Base-by-base conservation (phyloP, 495 filamentous ascomycete species). In the Annulohypoxylon moriforme region DNA sequence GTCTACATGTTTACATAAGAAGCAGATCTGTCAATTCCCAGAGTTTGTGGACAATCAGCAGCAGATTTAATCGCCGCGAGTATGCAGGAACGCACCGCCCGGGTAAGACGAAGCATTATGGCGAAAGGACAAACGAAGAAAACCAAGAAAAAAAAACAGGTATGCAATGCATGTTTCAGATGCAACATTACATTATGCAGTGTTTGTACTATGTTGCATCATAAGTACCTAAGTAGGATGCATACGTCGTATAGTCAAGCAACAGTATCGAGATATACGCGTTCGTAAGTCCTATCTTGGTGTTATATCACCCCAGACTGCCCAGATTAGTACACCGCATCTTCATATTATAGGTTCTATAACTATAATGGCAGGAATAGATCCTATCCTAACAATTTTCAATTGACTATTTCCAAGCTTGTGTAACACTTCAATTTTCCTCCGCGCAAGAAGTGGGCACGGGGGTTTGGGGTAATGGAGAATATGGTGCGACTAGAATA, bases 141-240 rank as follows among this genome's bases (percentile, higher is more conserved):
- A 57, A 16, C 13, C 6, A 13, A 42, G 55, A 22, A 13, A 42
- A 55, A 44, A 46, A 25, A 52, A 29, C 3, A 16, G 36, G 53
- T 63, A 47, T 56, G 57, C 57, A 67, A 47, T 62, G 69, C 55
- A 69, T 62, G 60, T 68, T 62, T 60, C 16, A 25, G 25, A 69
- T 73, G 70, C 65, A 66, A 73, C 49, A 47, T 73, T 44, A 4
- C 40, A 56, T 73, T 58, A 71, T 67, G 68, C 49, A 67, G 16
- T 18, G 0, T 25, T 64, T 50, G 38, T 52, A 46, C 56, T n/a
- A 68, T 58, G 60, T 65, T 62, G 50, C 70, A 58, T 68, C 34
- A 52, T 40, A n/a, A n/a, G n/a, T n/a, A 40, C 36, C 13, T 1
- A n/a, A 29, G 22, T 46, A 52, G 60, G 60, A 65, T 68, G 65